phyloP scores from a whole-genome alignment of 2,329 filamentous ascomycete genomes.

The Daldinia eschscholtzii region DNA sequence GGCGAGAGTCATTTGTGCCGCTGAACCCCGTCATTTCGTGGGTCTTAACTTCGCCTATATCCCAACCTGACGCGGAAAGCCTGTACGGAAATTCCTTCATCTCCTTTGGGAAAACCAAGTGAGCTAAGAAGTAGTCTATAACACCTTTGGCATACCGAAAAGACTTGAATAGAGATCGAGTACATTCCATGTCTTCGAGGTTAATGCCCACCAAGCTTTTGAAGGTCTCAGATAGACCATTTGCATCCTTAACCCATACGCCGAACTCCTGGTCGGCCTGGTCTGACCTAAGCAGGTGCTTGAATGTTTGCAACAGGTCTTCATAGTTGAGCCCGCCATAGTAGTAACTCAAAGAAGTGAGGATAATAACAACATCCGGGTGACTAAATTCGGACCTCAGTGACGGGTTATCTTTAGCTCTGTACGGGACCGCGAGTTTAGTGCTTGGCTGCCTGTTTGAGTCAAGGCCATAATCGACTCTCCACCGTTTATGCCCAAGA shows the following conservation, averaged over 20 bases:
- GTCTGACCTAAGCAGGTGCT: constrained; percentile 63
- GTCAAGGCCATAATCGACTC: constrained; percentile 74
- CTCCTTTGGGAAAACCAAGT: constrained; percentile 71
- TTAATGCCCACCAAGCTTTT: constrained; percentile 66
- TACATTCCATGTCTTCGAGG: constrained; percentile 67
- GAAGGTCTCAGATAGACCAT: constrained; percentile 55
- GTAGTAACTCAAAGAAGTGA: constrained; percentile 70
- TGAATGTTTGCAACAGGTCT: constrained; percentile 63
- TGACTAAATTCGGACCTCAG: constrained; percentile 72
- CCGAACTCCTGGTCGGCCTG: constrained; percentile 65
- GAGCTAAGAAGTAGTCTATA: constrained; percentile 73
- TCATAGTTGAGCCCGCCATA: constrained; percentile 66
- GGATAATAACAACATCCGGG: constrained; percentile 67
- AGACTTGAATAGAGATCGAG: constrained; percentile 62
- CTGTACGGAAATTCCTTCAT: constrained; percentile 74
- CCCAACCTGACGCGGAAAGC: constrained; percentile 76
- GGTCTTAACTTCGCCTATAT: constrained; percentile 63
- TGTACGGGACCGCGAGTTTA: constrained; percentile 68
- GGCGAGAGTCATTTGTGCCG: constrained; percentile 74
- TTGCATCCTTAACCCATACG: constrained; percentile 59
- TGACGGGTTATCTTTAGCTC: constrained; percentile 69
- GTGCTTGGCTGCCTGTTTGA: constrained; percentile 56
- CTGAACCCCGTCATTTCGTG: constrained; percentile 74
- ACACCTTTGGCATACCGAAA: constrained; percentile 65
- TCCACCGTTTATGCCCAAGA: constrained; percentile 70